These are phyloP conservation scores for Capsicum chinense DNA, from an alignment of 257 asterid species.

Conservation along the genomic window DNA sequence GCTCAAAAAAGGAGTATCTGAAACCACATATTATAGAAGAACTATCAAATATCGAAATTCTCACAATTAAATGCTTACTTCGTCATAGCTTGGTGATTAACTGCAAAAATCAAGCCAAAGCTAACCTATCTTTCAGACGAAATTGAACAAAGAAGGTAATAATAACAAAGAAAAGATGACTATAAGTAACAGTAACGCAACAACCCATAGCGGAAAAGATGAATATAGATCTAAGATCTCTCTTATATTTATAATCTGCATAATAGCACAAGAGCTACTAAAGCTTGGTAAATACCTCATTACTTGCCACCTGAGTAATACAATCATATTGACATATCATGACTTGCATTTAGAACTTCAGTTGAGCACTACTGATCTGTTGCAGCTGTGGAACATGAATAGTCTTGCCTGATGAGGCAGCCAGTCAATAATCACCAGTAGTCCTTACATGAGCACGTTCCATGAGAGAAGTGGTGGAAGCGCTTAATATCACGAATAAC, in stretches of 20 bases:
- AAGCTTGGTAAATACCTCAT: constrained; percentile 23
- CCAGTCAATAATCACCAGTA: constrained; percentile 60
- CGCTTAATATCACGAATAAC: constrained; percentile 64
- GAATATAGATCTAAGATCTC: neutral
- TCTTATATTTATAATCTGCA: constrained; percentile 5
- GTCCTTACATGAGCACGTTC: constrained; percentile 76
- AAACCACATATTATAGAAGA: neutral
- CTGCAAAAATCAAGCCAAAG: neutral
- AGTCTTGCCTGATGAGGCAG: constrained; percentile 7
- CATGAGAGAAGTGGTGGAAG: constrained; percentile 72
- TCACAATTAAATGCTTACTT: neutral
- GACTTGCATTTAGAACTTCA: constrained; percentile 24
- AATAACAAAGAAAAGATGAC: neutral
- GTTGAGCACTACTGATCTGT: neutral
- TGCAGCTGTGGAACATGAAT: constrained; percentile 8
- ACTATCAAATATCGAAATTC: neutral
- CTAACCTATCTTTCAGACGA: neutral
- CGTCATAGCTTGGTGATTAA: constrained; percentile 6
- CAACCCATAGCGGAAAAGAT: neutral
- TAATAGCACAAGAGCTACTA: neutral
- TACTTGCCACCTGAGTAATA: neutral
- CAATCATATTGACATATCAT: constrained; percentile 7
- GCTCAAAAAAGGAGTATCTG: too few species aligned
- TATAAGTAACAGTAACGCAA: constrained; percentile 2
- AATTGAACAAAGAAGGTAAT: neutral